These are phyloP conservation scores for Emmonsia crescens DNA, from an alignment of 2,329 filamentous ascomycete genomes.

Conservation along the genomic window DNA sequence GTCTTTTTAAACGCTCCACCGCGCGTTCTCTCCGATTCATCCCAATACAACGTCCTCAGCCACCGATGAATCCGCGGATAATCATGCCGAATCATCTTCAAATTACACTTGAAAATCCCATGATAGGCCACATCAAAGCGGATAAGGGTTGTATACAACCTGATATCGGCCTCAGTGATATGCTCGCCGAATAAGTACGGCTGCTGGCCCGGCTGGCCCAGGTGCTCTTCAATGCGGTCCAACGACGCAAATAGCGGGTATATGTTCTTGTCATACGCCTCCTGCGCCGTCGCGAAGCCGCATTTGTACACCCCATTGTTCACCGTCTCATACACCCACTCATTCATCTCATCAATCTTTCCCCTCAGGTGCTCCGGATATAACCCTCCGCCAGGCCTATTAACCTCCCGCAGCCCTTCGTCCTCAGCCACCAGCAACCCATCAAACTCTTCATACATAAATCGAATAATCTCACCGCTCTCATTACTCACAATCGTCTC, in stretches of 20 bases:
- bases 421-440: slow-evolving; percentile 41
- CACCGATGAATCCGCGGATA: slow-evolving; percentile 41
- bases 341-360: slow-evolving; percentile 63
- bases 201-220: slow-evolving; percentile 38
- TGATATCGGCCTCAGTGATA: slow-evolving; percentile 68
- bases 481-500: slow-evolving; percentile 77
- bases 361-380: slow-evolving; percentile 51
- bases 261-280: slow-evolving; percentile 65
- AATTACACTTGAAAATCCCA: slow-evolving; percentile 67
- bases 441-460: slow-evolving; percentile 70
- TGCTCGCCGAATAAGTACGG: slow-evolving; percentile 63
- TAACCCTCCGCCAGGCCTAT: slow-evolving; percentile 43
- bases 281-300: slow-evolving; percentile 68
- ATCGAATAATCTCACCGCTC: slow-evolving; percentile 76
- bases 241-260: slow-evolving; percentile 59
- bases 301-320: slow-evolving; percentile 48
- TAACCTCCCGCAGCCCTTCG: slow-evolving; percentile 44
- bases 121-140: slow-evolving; percentile 65
- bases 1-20: slow-evolving; percentile 35
- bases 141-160: slow-evolving; percentile 57
- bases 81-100: slow-evolving; percentile 52
- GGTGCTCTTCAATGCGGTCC: slow-evolving; percentile 59
- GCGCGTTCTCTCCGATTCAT: slow-evolving; percentile 32
- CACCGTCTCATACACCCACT: slow-evolving; percentile 59
- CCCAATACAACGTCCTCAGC: slow-evolving; percentile 39